Evolutionary conservation across 345 rosid species (phyloP).

Genomic region (Geranium rotundifolium): DNA sequence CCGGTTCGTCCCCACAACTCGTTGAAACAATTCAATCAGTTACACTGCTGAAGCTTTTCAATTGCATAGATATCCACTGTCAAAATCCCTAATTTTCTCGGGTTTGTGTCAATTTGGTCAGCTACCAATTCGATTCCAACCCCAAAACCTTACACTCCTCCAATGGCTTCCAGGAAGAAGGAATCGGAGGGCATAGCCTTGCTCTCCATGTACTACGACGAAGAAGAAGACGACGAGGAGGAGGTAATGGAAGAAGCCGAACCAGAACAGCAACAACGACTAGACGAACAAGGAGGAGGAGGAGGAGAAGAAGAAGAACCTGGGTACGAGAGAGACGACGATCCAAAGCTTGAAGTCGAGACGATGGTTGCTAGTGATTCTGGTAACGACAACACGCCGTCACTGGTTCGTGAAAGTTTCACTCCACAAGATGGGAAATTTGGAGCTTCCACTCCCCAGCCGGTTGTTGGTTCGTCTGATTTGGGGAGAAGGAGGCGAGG

Average conservation of each 20-base stretch:
- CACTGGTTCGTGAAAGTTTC: too few species aligned
- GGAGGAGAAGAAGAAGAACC: background rate
- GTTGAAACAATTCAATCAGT: too few species aligned
- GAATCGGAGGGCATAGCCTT: conserved; percentile 73
- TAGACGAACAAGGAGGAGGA: conserved; percentile 11
- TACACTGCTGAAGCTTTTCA: too few species aligned
- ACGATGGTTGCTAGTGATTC: conserved; percentile 14
- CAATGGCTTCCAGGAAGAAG: conserved; percentile 60
- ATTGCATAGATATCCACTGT: too few species aligned
- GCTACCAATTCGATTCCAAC: too few species aligned
- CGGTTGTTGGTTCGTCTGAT: conserved; percentile 5
- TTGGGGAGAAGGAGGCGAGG: conserved; percentile 17
- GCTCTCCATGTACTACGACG: conserved; percentile 66
- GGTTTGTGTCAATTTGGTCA: too few species aligned
- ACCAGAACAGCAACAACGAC: conserved; percentile 2
- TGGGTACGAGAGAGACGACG: too few species aligned
- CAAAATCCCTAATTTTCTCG: too few species aligned
- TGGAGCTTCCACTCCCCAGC: too few species aligned
- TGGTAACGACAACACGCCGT: background rate
- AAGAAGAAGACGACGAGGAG: conserved; percentile 58
- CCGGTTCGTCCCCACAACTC: too few species aligned
- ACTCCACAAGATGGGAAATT: too few species aligned
- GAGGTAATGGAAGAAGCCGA: conserved; percentile 48
- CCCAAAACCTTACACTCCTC: too few species aligned
- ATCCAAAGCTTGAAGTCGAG: background rate